A percentile compares a stretch with the other conserved stretches of the same genome.
Evolutionary conservation across 2,329 filamentous ascomycete genomes (phyloP).

Genomic region (Cytospora piceicola): DNA sequence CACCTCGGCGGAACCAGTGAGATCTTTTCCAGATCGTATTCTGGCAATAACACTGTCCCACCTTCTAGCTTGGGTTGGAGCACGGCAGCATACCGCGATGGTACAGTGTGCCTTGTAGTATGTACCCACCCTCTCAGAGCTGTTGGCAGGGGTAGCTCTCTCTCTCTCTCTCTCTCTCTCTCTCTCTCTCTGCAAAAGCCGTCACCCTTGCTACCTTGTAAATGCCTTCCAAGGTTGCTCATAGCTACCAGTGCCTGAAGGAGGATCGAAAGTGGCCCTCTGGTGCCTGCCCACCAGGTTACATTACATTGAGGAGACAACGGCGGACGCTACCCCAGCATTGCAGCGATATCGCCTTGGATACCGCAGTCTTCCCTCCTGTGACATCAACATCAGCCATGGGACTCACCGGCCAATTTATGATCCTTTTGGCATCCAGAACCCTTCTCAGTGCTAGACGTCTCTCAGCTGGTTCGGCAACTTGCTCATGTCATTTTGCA

Average conservation of each 20-base stretch:
- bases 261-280: constrained; percentile 3
- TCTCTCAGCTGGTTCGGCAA: not conserved
- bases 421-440: not conserved
- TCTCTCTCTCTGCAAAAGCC: constrained; percentile 11
- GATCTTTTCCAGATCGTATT: not conserved
- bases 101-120: constrained; percentile 1
- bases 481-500: constrained; percentile 15
- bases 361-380: not conserved
- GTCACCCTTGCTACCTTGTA: not conserved
- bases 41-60: constrained; percentile 1
- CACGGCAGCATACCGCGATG: not conserved
- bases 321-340: not conserved
- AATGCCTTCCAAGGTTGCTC: constrained; percentile 17
- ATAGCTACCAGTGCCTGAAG: not conserved
- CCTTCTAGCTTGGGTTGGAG: constrained; percentile 6
- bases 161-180: constrained; percentile 16
- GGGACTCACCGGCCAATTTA: not conserved
- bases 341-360: constrained; percentile 1
- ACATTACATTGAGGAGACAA: not conserved
- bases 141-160: constrained; percentile 27
- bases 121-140: constrained; percentile 16
- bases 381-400: not conserved
- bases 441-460: not conserved
- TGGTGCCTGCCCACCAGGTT: constrained; percentile 9
- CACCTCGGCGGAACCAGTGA: constrained; percentile 7